These are phyloP conservation scores for Cyphellophora europaea DNA, from an alignment of 2,329 filamentous ascomycete species.

Conservation along the genomic window DNA sequence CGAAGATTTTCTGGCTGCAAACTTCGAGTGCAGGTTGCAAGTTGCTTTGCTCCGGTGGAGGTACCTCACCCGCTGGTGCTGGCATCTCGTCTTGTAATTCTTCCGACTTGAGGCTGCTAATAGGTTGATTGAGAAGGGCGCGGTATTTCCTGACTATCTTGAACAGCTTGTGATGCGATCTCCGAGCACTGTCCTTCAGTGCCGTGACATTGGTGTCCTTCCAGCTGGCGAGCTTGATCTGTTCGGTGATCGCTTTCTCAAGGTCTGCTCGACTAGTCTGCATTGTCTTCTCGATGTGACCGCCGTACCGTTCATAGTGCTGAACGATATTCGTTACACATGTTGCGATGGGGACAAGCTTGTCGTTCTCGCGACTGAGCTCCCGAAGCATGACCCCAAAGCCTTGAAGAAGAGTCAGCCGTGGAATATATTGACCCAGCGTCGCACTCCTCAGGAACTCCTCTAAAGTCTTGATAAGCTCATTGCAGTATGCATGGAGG, in stretches of 20 bases:
- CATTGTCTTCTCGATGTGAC: constrained; percentile 55
- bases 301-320: constrained; percentile 65
- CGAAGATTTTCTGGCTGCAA: constrained; percentile 21
- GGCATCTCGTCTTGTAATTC: constrained; percentile 47
- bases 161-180: constrained; percentile 87
- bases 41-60: constrained; percentile 16
- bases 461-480: constrained; percentile 66
- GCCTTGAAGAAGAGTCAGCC: constrained; percentile 58
- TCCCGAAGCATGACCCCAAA: constrained; percentile 56
- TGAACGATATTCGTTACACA: constrained; percentile 67
- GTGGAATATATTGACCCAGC: constrained; percentile 67
- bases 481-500: constrained; percentile 41
- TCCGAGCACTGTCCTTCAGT: constrained; percentile 76
- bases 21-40: constrained; percentile 8
- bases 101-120: constrained; percentile 53
- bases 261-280: constrained; percentile 58
- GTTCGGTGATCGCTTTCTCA: constrained; percentile 88
- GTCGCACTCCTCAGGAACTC: constrained; percentile 71
- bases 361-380: constrained; percentile 50
- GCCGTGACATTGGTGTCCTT: constrained; percentile 94
- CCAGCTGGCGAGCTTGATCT: constrained; percentile 92
- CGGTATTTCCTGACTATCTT: constrained; percentile 87
- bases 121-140: constrained; percentile 64
- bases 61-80: constrained; percentile 17
- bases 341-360: constrained; percentile 49